phyloP scores from a whole-genome alignment of 2,329 filamentous ascomycete species.

The Falciphora oryzae region DNA sequence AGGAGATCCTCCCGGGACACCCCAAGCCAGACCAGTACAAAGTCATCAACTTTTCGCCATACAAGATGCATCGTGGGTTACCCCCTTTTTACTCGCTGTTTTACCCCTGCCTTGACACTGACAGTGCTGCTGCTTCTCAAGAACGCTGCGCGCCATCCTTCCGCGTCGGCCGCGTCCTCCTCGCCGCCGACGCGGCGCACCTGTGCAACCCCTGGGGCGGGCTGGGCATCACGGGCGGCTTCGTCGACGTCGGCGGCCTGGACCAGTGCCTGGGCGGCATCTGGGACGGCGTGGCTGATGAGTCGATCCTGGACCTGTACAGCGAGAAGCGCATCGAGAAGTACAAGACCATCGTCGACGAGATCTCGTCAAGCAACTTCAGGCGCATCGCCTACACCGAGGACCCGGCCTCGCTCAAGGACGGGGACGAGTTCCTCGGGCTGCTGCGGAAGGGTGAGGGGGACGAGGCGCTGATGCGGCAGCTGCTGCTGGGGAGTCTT shows the following conservation, averaged over 20 bases:
- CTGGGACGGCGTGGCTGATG: slow-evolving; percentile 36
- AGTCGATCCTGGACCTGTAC: slow-evolving; percentile 38
- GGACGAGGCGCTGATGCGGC: slow-evolving; percentile 26
- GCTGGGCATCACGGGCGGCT: slow-evolving; percentile 56
- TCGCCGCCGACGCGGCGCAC: slow-evolving; percentile 58
- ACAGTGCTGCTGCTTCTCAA: slow-evolving; percentile 20
- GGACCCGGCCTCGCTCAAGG: slow-evolving; percentile 32
- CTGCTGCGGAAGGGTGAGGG: slow-evolving; percentile 29
- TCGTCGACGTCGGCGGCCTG: slow-evolving; percentile 57
- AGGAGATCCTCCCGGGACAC: slow-evolving; percentile 52
- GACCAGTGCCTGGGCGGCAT: slow-evolving; percentile 51
- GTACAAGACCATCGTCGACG: slow-evolving; percentile 38
- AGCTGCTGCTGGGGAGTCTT: slow-evolving; percentile 30
- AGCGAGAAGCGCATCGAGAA: slow-evolving; percentile 40
- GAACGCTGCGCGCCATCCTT: slow-evolving; percentile 52
- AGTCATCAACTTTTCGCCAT: slow-evolving; percentile 51
- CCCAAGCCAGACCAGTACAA: slow-evolving; percentile 53
- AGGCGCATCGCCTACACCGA: slow-evolving; percentile 32
- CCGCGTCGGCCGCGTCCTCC: slow-evolving; percentile 49
- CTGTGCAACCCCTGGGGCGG: slow-evolving; percentile 51
- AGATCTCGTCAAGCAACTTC: slow-evolving; percentile 38
- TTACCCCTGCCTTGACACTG: background rate
- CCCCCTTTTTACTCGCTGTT: background rate
- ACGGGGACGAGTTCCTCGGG: slow-evolving; percentile 34
- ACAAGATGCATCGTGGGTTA: slow-evolving; percentile 47